Evolutionary conservation across 2,329 filamentous ascomycete species (phyloP).

Genomic region (Aspergillus fumigatus): DNA sequence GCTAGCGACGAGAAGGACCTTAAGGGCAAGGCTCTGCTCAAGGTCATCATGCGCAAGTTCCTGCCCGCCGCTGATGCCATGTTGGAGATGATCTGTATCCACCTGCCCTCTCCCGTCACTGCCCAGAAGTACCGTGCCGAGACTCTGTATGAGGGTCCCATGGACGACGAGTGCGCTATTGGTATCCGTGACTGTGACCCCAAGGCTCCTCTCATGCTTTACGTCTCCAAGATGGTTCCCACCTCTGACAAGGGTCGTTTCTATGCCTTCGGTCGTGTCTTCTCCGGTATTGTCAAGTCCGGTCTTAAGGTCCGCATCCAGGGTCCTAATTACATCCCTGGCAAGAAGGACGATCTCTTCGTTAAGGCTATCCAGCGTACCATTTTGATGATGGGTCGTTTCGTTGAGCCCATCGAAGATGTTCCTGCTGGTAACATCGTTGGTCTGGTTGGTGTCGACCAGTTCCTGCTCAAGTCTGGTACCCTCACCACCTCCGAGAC

Average conservation of each 20-base stretch:
- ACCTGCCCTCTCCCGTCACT: slow-evolving; percentile 91
- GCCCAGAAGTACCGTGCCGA: slow-evolving; percentile 97
- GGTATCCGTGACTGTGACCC: slow-evolving; percentile 98
- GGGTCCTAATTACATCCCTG: slow-evolving; percentile 96
- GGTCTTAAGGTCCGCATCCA: slow-evolving; percentile 99
- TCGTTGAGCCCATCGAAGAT: slow-evolving; percentile 97
- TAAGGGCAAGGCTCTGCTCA: slow-evolving; percentile 96
- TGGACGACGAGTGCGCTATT: slow-evolving; percentile 86
- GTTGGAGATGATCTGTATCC: slow-evolving; percentile 99
- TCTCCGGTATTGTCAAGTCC: slow-evolving; percentile 94
- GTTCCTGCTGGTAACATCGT: slow-evolving; percentile 99
- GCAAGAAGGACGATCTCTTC: slow-evolving; percentile 98
- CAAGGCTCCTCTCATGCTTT: slow-evolving; percentile 98
- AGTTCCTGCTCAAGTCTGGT: slow-evolving; percentile 99
- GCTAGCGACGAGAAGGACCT: slow-evolving; percentile 78
- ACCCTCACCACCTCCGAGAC: slow-evolving; percentile 96
- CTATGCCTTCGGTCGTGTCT: slow-evolving; percentile 99
- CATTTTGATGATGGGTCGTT: slow-evolving; percentile 99
- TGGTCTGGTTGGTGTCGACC: slow-evolving; percentile 97
- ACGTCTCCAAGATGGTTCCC: slow-evolving; percentile 99
- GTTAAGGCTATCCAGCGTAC: slow-evolving; percentile 99
- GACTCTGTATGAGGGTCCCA: slow-evolving; percentile 97
- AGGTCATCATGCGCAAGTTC: slow-evolving; percentile 98
- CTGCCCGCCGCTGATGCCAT: slow-evolving; percentile 96
- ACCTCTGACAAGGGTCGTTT: slow-evolving; percentile 99